phyloP scores from a whole-genome alignment of 1,284 basidiomycete genomes.

The Volvariella surrecta region DNA sequence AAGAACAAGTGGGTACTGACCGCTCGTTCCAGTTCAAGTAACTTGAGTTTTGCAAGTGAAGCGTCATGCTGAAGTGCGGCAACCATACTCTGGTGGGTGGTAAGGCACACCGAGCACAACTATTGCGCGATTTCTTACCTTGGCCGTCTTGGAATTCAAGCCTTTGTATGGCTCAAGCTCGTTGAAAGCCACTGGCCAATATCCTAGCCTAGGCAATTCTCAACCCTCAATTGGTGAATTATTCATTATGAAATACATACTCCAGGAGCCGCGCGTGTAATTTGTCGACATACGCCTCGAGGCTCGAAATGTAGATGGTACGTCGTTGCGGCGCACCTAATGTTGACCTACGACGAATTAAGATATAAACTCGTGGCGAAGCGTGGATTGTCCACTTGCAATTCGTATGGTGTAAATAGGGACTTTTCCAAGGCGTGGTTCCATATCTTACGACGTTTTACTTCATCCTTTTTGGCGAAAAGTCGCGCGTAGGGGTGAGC shows the following conservation, averaged over 20 bases:
- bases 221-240: slow-evolving; percentile 1
- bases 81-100: slow-evolving; percentile 51
- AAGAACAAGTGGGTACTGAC: slow-evolving; percentile 24
- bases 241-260: slow-evolving; percentile 14
- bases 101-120: neutral
- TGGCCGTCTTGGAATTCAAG: slow-evolving; percentile 63
- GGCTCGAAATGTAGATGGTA: slow-evolving; percentile 49
- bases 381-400: slow-evolving; percentile 30
- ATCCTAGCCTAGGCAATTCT: slow-evolving; percentile 28
- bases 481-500: slow-evolving; percentile 59
- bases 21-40: slow-evolving; percentile 58
- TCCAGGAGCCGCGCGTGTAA: slow-evolving; percentile 44
- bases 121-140: slow-evolving; percentile 36
- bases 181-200: slow-evolving; percentile 43
- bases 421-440: slow-evolving; percentile 65
- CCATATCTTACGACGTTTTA: slow-evolving; percentile 65
- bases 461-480: slow-evolving; percentile 50
- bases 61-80: slow-evolving; percentile 59
- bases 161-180: slow-evolving; percentile 50
- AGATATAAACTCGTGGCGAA: neutral
- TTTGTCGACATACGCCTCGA: slow-evolving; percentile 54
- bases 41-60: slow-evolving; percentile 44
- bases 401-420: slow-evolving; percentile 56
- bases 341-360: slow-evolving; percentile 35
- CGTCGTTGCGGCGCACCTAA: slow-evolving; percentile 56